These are phyloP conservation scores for Kodamaea derodonti DNA, from an alignment of 1,139 yeast species.

Conservation along the genomic window DNA sequence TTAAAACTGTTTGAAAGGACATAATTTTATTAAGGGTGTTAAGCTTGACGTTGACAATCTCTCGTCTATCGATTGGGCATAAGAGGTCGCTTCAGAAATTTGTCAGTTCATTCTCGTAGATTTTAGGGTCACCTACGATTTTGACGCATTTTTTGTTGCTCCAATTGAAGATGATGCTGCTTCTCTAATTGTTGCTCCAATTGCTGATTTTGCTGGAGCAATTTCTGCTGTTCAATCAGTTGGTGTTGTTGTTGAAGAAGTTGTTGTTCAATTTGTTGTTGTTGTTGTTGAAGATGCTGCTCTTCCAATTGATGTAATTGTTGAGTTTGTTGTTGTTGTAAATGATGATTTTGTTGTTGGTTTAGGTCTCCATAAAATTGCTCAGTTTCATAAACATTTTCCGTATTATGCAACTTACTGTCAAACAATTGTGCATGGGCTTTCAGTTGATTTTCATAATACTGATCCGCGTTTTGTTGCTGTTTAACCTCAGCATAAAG, in stretches of 20 bases:
- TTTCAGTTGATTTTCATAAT: not conserved
- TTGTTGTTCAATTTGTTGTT: conserved; percentile 3
- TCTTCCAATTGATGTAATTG: not conserved
- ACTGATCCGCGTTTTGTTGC: not conserved
- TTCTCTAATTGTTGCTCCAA: conserved; percentile 5
- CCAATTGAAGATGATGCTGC: conserved; percentile 8
- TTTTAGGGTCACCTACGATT: no score
- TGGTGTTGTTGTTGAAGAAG: conserved; percentile 2
- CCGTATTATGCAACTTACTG: no score
- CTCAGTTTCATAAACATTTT: no score
- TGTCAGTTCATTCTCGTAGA: no score
- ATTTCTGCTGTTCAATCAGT: conserved; percentile 4
- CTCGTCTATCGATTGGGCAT: no score
- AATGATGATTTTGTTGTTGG: not conserved
- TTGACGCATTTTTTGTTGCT: conserved; percentile 6
- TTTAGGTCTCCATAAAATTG: not conserved
- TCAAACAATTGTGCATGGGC: no score
- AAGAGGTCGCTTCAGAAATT: no score
- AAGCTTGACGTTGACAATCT: no score
- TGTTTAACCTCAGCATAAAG: not conserved
- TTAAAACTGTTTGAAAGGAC: no score
- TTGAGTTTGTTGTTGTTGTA: not conserved
- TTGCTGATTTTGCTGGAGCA: conserved; percentile 4
- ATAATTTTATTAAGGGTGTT: no score
- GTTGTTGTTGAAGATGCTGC: conserved; percentile 2